Conservation (phyloP, 306 rosid species). For the Mimosa bimucronata region DNA sequence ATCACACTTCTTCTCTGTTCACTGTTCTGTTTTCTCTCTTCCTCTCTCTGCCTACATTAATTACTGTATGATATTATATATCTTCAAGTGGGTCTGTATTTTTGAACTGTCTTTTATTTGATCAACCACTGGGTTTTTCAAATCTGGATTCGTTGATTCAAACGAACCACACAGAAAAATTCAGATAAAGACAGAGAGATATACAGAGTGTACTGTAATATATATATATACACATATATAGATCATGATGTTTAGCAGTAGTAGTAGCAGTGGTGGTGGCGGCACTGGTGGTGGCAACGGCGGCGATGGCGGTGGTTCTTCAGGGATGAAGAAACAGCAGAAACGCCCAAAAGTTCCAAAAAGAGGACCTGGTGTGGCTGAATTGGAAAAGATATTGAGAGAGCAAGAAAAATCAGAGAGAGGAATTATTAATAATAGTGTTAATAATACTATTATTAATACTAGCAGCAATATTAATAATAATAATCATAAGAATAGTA, state of each 20-base stretch:
- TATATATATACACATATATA: not conserved
- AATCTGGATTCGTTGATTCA: not conserved
- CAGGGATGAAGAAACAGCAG: conserved; percentile 10
- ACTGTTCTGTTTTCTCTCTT: not conserved
- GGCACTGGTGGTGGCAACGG: not conserved
- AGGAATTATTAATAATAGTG: conserved; percentile 3
- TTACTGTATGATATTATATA: too few species aligned
- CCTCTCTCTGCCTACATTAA: too few species aligned
- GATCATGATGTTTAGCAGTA: conserved; percentile 59
- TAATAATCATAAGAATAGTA: not conserved
- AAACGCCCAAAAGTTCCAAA: conserved; percentile 50
- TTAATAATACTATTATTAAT: not conserved
- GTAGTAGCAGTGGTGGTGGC: not conserved
- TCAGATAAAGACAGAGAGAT: not conserved
- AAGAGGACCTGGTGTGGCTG: conserved; percentile 86
- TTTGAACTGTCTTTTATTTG: not conserved
- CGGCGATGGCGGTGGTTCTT: not conserved
- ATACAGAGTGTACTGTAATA: not conserved
- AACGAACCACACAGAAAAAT: not conserved
- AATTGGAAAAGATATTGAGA: conserved; percentile 69
- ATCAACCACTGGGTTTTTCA: not conserved
- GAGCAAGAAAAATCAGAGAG: conserved; percentile 46
- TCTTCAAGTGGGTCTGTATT: not conserved
- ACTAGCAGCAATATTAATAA: too few species aligned
- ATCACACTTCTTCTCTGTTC: not conserved